Percentiles rank a stretch among this genome's conserved stretches.
phyloP scores from a whole-genome alignment of 352 stramenopile species.

The Pythium utonaiense region DNA sequence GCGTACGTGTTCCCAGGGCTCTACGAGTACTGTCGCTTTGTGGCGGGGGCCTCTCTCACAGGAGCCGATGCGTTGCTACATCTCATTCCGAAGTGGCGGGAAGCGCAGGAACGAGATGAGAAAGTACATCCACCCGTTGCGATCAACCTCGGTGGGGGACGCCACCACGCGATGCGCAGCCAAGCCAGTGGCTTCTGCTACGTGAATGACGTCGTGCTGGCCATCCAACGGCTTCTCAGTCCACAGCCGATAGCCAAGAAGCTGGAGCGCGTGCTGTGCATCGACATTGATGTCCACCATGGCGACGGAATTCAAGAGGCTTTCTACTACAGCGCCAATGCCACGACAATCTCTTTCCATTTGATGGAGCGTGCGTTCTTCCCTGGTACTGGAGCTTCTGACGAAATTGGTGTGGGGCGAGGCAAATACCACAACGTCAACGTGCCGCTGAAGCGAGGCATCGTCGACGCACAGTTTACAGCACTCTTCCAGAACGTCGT shows the following conservation, averaged over 20 bases:
- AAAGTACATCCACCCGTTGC: conserved; percentile 19
- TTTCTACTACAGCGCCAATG: conserved; percentile 47
- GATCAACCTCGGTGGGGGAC: conserved; percentile 55
- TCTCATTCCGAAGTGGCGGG: conserved; percentile 21
- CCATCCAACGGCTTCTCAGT: conserved; percentile 29
- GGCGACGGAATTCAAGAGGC: conserved; percentile 55
- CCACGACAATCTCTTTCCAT: conserved; percentile 58
- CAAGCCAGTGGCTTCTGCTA: conserved; percentile 73
- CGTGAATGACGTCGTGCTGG: conserved; percentile 69
- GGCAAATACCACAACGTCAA: conserved; percentile 58
- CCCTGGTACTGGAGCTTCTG: conserved; percentile 32
- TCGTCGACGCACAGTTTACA: conserved; percentile 49
- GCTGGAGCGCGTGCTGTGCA: conserved; percentile 33
- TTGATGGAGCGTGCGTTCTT: conserved; percentile 47
- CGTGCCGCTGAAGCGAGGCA: conserved; percentile 50
- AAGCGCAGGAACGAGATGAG: not conserved
- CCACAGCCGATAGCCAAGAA: not conserved
- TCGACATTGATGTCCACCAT: conserved; percentile 68
- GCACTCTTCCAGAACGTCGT: conserved; percentile 42
- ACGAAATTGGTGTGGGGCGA: conserved; percentile 25
- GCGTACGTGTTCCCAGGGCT: conserved; percentile 43
- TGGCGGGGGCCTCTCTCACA: conserved; percentile 56
- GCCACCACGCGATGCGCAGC: conserved; percentile 55
- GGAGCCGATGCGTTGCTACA: conserved; percentile 46
- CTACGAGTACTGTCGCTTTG: conserved; percentile 56